These are phyloP conservation scores for Hyaloscypha finlandica DNA, from an alignment of 495 filamentous ascomycete genomes.

Conservation along the genomic window DNA sequence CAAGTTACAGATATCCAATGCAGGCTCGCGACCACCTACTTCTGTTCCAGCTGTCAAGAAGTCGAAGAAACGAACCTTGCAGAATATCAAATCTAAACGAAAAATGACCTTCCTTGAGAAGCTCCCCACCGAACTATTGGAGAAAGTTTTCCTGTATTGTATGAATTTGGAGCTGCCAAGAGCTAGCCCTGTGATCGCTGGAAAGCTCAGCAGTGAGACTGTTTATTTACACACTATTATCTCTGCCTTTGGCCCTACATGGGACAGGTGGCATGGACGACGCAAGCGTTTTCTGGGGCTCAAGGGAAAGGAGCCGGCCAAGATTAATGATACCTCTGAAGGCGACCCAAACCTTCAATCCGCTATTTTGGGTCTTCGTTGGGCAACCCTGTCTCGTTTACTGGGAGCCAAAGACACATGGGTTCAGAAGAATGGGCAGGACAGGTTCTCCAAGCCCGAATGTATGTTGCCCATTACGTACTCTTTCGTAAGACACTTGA, in stretches of 20 bases:
- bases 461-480: background rate
- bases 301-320: background rate
- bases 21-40: background rate
- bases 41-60: background rate
- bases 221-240: slow-evolving; percentile 26
- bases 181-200: slow-evolving; percentile 33
- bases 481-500: background rate
- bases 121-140: slow-evolving; percentile 55
- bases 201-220: slow-evolving; percentile 28
- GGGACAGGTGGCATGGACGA: slow-evolving; percentile 23
- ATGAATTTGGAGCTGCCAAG: slow-evolving; percentile 51
- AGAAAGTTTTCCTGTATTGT: slow-evolving; percentile 53
- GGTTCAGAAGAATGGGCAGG: slow-evolving; percentile 13
- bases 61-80: slow-evolving; percentile 19
- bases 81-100: slow-evolving; percentile 29
- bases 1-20: background rate
- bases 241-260: slow-evolving; percentile 28
- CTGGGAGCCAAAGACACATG: slow-evolving; percentile 32
- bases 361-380: slow-evolving; percentile 42
- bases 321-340: background rate
- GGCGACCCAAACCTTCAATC: slow-evolving; percentile 20
- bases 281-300: background rate
- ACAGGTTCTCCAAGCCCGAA: slow-evolving; percentile 7
- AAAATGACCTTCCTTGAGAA: slow-evolving; percentile 46
- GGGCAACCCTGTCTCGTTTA: slow-evolving; percentile 47